A percentile compares a stretch with the other conserved stretches of the same genome.
phyloP scores from a whole-genome alignment of 257 asterid genomes.

The Misopates orontium region DNA sequence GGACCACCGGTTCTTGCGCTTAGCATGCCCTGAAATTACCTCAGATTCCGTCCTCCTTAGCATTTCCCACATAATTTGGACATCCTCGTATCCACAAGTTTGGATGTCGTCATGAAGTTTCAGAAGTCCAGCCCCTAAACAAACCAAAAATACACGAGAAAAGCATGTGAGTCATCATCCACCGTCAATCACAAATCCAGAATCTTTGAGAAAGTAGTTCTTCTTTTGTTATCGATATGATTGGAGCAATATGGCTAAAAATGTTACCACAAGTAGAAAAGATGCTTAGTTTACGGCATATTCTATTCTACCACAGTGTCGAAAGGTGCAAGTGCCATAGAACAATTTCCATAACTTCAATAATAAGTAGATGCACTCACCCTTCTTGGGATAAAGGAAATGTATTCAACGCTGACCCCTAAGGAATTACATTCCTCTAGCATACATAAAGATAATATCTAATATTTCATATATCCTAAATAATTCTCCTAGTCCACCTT shows the following conservation, averaged over 20 bases:
- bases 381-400: neutral
- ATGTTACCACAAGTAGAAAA: neutral
- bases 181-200: neutral
- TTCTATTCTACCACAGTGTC: neutral
- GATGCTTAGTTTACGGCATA: neutral
- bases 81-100: conserved; percentile 93
- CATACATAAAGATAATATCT: conserved; percentile 13
- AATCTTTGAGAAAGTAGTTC: neutral
- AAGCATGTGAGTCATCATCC: neutral
- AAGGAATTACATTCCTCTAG: conserved; percentile 36
- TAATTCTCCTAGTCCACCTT: conserved; percentile 19
- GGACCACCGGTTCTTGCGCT: conserved; percentile 53
- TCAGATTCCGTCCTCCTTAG: conserved; percentile 58
- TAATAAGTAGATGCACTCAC: no score
- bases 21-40: conserved; percentile 40
- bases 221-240: neutral
- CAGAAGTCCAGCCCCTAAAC: conserved; percentile 72
- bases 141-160: conserved; percentile 10
- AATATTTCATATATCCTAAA: conserved; percentile 11
- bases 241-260: neutral
- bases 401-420: neutral
- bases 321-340: neutral
- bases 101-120: conserved; percentile 87
- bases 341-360: neutral
- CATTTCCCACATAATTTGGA: conserved; percentile 98